Conservation (phyloP, 2,329 filamentous ascomycete genomes). For the Madurella fahalii region DNA sequence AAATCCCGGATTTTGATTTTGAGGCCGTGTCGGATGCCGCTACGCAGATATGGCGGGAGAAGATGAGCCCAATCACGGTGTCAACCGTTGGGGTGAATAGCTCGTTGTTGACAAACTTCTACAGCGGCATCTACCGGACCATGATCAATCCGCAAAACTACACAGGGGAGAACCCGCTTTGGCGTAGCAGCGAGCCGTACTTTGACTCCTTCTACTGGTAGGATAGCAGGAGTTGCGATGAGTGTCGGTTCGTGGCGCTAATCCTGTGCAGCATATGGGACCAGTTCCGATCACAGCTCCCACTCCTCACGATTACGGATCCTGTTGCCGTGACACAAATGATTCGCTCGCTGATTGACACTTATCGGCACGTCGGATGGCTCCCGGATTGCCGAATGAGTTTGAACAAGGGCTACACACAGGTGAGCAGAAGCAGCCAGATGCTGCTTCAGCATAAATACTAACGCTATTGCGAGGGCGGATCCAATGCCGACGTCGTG, state of each 20-base stretch:
- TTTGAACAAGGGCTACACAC: conserved; percentile 69
- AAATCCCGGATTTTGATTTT: conserved; percentile 68
- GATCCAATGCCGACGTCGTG: conserved; percentile 68
- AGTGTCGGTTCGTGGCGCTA: conserved; percentile 3
- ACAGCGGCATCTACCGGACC: conserved; percentile 67
- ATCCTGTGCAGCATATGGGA: conserved; percentile 58
- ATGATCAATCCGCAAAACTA: conserved; percentile 72
- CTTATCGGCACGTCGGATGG: conserved; percentile 65
- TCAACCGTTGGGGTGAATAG: conserved; percentile 49
- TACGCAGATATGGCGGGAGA: conserved; percentile 55
- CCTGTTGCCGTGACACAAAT: conserved; percentile 61
- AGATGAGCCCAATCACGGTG: conserved; percentile 56
- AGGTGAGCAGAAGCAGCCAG: conserved; percentile 33
- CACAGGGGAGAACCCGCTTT: conserved; percentile 67
- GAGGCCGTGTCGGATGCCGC: conserved; percentile 48
- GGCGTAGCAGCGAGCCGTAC: conserved; percentile 63
- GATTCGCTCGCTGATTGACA: conserved; percentile 68
- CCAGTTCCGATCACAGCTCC: conserved; percentile 64
- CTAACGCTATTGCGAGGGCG: conserved; percentile 46
- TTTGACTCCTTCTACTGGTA: conserved; percentile 73
- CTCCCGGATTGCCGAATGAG: conserved; percentile 74
- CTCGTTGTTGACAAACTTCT: conserved; percentile 59
- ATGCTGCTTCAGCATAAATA: too few species aligned
- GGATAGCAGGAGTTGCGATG: conserved; percentile 15
- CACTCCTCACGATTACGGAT: conserved; percentile 65